Evolutionary conservation across 176 grass and related monocot genomes (phyloP), one percentile per base, ranked within the genome.

Genomic region (Musa itinerans): DNA sequence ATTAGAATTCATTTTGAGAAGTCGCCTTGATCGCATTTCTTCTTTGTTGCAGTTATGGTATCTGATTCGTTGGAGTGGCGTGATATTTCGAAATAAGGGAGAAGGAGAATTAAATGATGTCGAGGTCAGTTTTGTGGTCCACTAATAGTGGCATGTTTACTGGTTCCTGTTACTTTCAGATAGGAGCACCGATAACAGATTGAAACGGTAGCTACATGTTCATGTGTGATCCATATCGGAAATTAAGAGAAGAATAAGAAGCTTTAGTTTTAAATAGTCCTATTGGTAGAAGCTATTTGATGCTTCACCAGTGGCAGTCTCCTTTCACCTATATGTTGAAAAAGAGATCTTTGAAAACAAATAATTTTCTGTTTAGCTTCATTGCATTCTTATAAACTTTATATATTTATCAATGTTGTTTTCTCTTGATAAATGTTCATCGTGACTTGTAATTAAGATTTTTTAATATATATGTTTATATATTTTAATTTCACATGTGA

Each of bases 121-220:
- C 83, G 2, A 80, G 78, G 73, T 80, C 52, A 63, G 65, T 76
- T 81, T 49, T 15, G 52, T 26, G 25, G 22, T 68, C 8, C 1
- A 24, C 61, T 53, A 14, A 1, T 54, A 11, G 12, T n/a, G 22
- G n/a, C 54, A 15, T 1, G 20, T 48, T 48, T 1, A 0, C 27
- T 59, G 9, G 34, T 43, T 34, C 21, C 23, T 21, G 19, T 59
- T 43, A 43, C 4, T 43, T 43, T 43, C 34, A 43, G 34, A 43
- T 6, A 0, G 34, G 4, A 5, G 34, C 34, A 43, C 34, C 34
- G 20, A 14, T n/a, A 13, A 25, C 19, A 29, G 8, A 54, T 69
- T 50, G 25, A 19, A 69, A 69, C n/a, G 57, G n/a, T 61, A 0
- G 16, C 43, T 13, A 8, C 20, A 5, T 10, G 16, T 48, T 43